Evolutionary conservation across 331 rosid genomes (phyloP).

Genomic region (Ulmus americana): DNA sequence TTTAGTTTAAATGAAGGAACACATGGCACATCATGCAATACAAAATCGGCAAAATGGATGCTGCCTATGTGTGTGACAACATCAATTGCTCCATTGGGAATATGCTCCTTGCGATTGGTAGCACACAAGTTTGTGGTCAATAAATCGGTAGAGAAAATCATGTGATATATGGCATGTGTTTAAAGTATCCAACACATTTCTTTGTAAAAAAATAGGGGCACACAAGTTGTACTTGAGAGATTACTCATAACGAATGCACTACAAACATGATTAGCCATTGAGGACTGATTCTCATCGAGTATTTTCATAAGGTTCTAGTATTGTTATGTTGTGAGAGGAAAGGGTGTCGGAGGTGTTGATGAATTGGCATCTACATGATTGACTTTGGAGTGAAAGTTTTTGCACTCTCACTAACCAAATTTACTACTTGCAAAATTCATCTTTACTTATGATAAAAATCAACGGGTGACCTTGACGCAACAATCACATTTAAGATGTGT

Average conservation of each 20-base stretch:
- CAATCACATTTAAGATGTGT: not conserved
- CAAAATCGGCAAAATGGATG: not conserved
- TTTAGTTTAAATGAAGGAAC: conserved; percentile 10
- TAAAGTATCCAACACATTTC: not conserved
- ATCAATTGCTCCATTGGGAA: not conserved
- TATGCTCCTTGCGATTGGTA: not conserved
- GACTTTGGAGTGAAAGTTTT: not conserved
- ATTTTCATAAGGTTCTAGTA: not conserved
- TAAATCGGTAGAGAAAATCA: not conserved
- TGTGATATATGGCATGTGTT: not conserved
- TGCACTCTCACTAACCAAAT: not conserved
- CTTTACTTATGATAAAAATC: not conserved
- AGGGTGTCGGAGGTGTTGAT: not conserved
- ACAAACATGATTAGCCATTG: not conserved
- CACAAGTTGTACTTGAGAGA: not conserved
- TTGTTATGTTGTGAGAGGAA: not conserved
- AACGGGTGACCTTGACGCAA: too few species aligned
- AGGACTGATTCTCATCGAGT: not conserved
- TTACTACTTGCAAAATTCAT: not conserved
- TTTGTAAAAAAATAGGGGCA: too few species aligned
- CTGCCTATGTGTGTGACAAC: not conserved
- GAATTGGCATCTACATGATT: not conserved
- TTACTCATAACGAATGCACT: not conserved
- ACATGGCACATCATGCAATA: conserved; percentile 2
- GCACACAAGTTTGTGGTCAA: not conserved